phyloP scores from a whole-genome alignment of 192 early-diverging fungal genomes.

The Globomyces pollinis-pini region DNA sequence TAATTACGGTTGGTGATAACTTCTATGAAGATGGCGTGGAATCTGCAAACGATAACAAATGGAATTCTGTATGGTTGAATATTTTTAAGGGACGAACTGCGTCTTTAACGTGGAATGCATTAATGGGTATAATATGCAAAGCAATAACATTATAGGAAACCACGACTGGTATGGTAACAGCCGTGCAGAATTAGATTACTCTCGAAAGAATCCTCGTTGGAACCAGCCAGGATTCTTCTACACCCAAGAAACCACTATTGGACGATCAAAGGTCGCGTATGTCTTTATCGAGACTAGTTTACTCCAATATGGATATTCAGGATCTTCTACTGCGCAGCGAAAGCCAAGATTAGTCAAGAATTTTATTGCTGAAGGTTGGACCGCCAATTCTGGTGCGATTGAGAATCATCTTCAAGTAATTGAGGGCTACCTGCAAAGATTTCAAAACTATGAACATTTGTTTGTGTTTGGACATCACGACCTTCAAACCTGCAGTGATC shows the following conservation, averaged over 20 bases:
- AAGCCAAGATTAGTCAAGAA: not conserved
- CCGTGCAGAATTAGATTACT: not conserved
- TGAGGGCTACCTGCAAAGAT: not conserved
- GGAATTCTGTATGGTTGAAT: constrained; percentile 1
- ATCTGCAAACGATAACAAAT: not conserved
- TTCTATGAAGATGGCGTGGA: not conserved
- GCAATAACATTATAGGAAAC: not conserved
- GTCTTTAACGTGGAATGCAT: not conserved
- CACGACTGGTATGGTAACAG: constrained; percentile 4
- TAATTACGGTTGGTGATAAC: not conserved
- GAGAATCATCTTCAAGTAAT: not conserved
- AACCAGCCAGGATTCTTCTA: not conserved
- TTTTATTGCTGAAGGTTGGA: not conserved
- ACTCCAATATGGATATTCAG: not conserved
- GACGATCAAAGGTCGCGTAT: not conserved
- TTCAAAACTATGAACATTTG: not conserved
- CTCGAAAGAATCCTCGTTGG: not conserved
- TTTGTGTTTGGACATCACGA: constrained; percentile 1
- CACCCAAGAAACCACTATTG: not conserved
- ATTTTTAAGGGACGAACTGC: not conserved
- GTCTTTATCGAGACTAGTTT: not conserved
- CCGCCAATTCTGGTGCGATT: not conserved
- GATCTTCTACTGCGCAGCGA: not conserved
- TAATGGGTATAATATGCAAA: no score
- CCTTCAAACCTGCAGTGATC: not conserved